Evolutionary conservation across 352 stramenopile genomes (phyloP), one percentile per base, ranked within the genome.

Genomic region (Globisporangium cylindrosporum): DNA sequence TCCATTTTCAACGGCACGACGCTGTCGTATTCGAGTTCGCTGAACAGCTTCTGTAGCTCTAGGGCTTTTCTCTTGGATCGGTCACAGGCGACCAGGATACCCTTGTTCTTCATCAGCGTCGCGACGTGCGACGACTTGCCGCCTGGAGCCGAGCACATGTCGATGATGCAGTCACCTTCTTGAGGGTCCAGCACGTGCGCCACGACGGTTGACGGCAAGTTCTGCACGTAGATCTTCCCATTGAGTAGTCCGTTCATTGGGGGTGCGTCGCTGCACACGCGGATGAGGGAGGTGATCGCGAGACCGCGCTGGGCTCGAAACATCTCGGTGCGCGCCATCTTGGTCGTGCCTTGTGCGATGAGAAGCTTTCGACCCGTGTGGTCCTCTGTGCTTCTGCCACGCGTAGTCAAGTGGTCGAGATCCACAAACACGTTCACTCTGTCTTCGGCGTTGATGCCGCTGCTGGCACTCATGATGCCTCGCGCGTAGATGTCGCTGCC

Each of bases 111-210:
- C 81, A 98, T 97, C 22, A 98, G 77, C 71, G 88, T 98, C 15
- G 93, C 93, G 8, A 98, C 53, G 70, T 98, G 95, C 7, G 90
- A 93, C 20, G 94, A 95, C 74, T 99, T 99, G 22, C 95, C 95
- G 41, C 96, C 95, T 1, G 96, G 96, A 0, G 94, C 95, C 6
- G 89, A 82, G 81, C 96, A 99, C 90, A 98, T 97, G 68, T 98
- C 96, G 48, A 98, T 72, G 75, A 98, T 89, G 32, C 89, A 80
- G 38, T 98, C 88, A 29, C 83, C 88, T 24, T 79, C 66, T 70
- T 95, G 76, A 1, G 94, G 90, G 70, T 96, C 68, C 4, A 98
- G 73, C 8, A 84, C 92, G 67, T 98, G 90, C 0, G 79, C 92
- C n/a, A 98, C 95, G 36, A 98, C 76, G 1, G 93, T 89, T 2